Conservation (phyloP, 148 eudicot genomes). For the Rhododendron vialii region DNA sequence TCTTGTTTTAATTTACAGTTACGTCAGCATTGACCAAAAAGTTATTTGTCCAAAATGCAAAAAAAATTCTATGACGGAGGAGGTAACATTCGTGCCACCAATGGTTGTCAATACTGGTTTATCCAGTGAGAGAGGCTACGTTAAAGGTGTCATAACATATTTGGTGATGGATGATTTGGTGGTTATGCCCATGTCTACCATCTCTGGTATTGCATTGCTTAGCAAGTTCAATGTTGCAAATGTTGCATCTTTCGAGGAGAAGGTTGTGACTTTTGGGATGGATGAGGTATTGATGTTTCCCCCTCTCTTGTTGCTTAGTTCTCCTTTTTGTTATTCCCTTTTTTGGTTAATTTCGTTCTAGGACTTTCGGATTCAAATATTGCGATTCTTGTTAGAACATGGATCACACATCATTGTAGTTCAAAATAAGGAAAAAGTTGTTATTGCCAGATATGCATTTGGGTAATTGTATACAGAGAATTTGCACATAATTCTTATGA, state of each 20-base stretch:
- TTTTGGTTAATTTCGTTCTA: not conserved
- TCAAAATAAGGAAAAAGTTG: too few species aligned
- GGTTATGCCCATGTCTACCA: slow-evolving; percentile 27
- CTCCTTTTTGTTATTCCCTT: not conserved
- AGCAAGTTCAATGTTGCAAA: not conserved
- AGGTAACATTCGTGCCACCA: not conserved
- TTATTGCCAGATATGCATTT: not conserved
- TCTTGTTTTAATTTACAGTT: not conserved
- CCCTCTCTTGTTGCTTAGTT: not conserved
- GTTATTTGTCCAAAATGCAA: not conserved
- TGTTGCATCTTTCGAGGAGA: slow-evolving; percentile 1
- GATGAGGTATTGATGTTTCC: not conserved
- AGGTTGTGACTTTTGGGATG: not conserved
- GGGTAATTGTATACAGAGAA: not conserved
- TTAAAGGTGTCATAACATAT: slow-evolving; percentile 19
- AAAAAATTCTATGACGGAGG: accelerated
- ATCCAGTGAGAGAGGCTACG: not conserved
- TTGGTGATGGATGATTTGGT: slow-evolving; percentile 33
- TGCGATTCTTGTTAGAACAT: not conserved
- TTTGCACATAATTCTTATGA: not conserved
- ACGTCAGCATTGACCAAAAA: not conserved
- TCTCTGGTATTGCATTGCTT: slow-evolving; percentile 10
- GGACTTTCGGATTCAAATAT: too few species aligned
- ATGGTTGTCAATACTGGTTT: not conserved
- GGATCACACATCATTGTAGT: not conserved